Conservation (phyloP, 345 rosid genomes). For the Microthlaspi erraticum region DNA sequence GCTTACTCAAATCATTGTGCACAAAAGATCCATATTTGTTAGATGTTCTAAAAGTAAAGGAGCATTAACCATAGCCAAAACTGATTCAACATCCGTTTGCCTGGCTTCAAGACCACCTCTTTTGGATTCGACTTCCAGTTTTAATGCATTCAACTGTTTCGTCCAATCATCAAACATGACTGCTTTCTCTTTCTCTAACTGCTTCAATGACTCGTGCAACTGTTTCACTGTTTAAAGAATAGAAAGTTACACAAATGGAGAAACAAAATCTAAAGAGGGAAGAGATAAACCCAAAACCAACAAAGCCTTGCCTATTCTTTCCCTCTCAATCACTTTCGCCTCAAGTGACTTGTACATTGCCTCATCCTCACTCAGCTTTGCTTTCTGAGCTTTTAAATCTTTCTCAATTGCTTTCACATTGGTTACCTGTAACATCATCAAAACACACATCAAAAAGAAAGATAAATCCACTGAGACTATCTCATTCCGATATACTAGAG, state of each 20-base stretch:
- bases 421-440: slow-evolving; percentile 55
- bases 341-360: slow-evolving; percentile 70
- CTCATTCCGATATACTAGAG: slow-evolving; percentile 2
- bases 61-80: slow-evolving; percentile 66
- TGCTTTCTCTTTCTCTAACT: slow-evolving; percentile 64
- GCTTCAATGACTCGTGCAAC: slow-evolving; percentile 58
- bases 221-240: slow-evolving; percentile 59
- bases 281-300: slow-evolving; percentile 24
- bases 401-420: slow-evolving; percentile 83
- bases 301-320: slow-evolving; percentile 64
- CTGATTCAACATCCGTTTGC: slow-evolving; percentile 73
- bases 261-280: slow-evolving; percentile 11
- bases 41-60: neutral
- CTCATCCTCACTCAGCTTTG: slow-evolving; percentile 70
- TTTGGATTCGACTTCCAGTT: slow-evolving; percentile 64
- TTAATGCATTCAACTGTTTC: slow-evolving; percentile 54
- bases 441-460: slow-evolving; percentile 12
- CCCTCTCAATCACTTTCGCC: slow-evolving; percentile 70
- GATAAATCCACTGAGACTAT: slow-evolving; percentile 7
- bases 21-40: neutral
- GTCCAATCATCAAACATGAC: slow-evolving; percentile 59
- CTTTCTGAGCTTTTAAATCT: slow-evolving; percentile 69
- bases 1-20: neutral
- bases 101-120: slow-evolving; percentile 71
- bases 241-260: slow-evolving; percentile 10